Evolutionary conservation across 163 green algal genomes (phyloP).

Genomic region (Scenedesmus sp.): DNA sequence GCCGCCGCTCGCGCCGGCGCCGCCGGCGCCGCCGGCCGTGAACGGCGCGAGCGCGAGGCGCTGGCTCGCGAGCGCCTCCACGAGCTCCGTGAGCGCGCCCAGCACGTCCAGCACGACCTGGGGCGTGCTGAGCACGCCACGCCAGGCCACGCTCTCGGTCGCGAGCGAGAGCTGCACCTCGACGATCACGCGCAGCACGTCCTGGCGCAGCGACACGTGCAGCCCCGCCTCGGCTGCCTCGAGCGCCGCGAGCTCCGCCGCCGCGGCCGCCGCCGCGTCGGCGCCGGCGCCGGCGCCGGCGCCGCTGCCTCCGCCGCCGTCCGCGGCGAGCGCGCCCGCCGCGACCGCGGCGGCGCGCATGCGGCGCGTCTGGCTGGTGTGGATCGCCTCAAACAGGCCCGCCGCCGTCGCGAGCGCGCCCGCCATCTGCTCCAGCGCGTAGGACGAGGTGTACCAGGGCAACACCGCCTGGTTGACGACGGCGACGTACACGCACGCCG

Average conservation of each 20-base stretch:
- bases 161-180: slow-evolving; percentile 31
- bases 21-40: neutral
- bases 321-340: slow-evolving; percentile 7
- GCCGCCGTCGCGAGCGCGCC: slow-evolving; percentile 15
- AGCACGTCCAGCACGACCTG: slow-evolving; percentile 34
- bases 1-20: neutral
- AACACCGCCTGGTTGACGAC: slow-evolving; percentile 18
- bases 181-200: slow-evolving; percentile 26
- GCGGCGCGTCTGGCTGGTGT: slow-evolving; percentile 17
- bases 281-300: neutral
- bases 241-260: slow-evolving; percentile 14
- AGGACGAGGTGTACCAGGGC: slow-evolving; percentile 27
- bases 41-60: slow-evolving; percentile 27
- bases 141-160: slow-evolving; percentile 31
- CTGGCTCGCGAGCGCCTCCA: slow-evolving; percentile 30
- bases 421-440: slow-evolving; percentile 30
- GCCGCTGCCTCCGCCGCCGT: neutral
- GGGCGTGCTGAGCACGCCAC: slow-evolving; percentile 15
- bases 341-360: slow-evolving; percentile 19
- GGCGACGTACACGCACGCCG: slow-evolving; percentile 23
- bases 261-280: neutral
- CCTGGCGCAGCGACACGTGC: slow-evolving; percentile 24
- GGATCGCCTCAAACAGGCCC: slow-evolving; percentile 32
- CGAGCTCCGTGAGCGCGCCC: slow-evolving; percentile 25
- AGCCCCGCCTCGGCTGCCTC: slow-evolving; percentile 22